phyloP scores from a whole-genome alignment of 108 stramenopile genomes.

The Epithemia pelagica region DNA sequence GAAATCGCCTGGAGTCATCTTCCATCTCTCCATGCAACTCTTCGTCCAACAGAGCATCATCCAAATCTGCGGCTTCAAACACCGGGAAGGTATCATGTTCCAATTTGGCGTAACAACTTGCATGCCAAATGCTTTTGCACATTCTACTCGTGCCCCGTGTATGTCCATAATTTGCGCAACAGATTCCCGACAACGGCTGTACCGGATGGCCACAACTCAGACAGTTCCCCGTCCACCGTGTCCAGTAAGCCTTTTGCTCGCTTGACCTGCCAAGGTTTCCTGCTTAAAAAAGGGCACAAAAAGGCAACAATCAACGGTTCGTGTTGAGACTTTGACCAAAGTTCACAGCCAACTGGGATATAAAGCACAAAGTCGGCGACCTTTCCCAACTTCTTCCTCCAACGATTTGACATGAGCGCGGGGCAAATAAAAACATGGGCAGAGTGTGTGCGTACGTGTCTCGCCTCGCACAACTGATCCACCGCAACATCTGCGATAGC shows the following conservation, averaged over 20 bases:
- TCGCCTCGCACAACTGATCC: conserved; percentile 22
- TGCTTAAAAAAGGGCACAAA: conserved; percentile 23
- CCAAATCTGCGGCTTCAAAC: conserved; percentile 9
- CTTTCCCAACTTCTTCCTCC: conserved; percentile 23
- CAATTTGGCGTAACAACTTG: conserved; percentile 20
- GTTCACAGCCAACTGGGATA: conserved; percentile 10
- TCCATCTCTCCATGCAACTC: conserved; percentile 1
- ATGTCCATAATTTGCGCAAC: conserved; percentile 38
- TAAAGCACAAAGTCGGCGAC: conserved; percentile 15
- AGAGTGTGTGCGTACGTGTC: conserved; percentile 17
- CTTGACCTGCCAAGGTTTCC: conserved; percentile 21
- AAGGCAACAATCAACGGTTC: conserved; percentile 31
- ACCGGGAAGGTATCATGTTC: conserved; percentile 1
- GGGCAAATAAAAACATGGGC: conserved; percentile 37
- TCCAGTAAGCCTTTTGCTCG: conserved; percentile 2
- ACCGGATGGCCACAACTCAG: conserved; percentile 17
- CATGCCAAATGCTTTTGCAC: conserved; percentile 33
- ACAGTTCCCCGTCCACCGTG: conserved; percentile 22
- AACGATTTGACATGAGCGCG: conserved; percentile 29
- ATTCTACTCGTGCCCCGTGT: conserved; percentile 7
- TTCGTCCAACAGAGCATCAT: not conserved
- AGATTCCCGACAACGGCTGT: conserved; percentile 19
- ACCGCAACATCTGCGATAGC: conserved; percentile 22
- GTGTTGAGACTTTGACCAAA: conserved; percentile 16
- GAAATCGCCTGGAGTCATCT: conserved; percentile 8